Evolutionary conservation across 306 rosid genomes (phyloP), one percentile per base, ranked within the genome.

Genomic region (Cucurbita maxima): DNA sequence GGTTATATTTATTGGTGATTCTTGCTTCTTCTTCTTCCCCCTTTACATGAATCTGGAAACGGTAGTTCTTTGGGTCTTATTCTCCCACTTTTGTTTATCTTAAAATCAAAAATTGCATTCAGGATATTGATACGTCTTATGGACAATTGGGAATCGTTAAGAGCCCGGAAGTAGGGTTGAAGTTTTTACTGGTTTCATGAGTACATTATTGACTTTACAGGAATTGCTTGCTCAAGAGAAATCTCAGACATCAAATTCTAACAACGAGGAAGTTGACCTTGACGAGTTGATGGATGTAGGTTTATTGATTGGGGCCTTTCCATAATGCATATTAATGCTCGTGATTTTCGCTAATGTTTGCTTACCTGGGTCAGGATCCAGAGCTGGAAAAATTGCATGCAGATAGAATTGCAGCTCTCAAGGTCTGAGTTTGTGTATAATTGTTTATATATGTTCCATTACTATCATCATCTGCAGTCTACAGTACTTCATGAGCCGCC

Each of bases 221-320:
- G 98, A 94, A 52, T 5, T 93, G 73, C 41, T 84, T 80, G 69
- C 86, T 41, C 83, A 88, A 67, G 87, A 57, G 44, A 88, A 87
- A 83, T 64, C 78, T 22, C 92, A 79, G 43, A 41, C 90, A 64
- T 87, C 97, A 19, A 86, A 84, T 81, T 88, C 98, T 75, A 66
- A 64, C 71, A 81, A 87, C 50, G 79, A 93, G 77, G 96, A 90
- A 68, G 92, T 94, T 66, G 95, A 94, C 82, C 94, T 93, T 55
- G 97, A 90, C 74, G 97, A 93, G 20, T 86, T 93, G 76, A 93
- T 93, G 98, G 98, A 93, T 76, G 98, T 90, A 80, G 81, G 98
- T 63, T 75, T 47, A 25, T 11, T 55, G 73, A 69, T 19, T 58
- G 20, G 60, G 63, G 69, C 73, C 78, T 45, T 80, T 76, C 73